phyloP scores from a whole-genome alignment of 2,329 filamentous ascomycete species.

The Nemania serpens region DNA sequence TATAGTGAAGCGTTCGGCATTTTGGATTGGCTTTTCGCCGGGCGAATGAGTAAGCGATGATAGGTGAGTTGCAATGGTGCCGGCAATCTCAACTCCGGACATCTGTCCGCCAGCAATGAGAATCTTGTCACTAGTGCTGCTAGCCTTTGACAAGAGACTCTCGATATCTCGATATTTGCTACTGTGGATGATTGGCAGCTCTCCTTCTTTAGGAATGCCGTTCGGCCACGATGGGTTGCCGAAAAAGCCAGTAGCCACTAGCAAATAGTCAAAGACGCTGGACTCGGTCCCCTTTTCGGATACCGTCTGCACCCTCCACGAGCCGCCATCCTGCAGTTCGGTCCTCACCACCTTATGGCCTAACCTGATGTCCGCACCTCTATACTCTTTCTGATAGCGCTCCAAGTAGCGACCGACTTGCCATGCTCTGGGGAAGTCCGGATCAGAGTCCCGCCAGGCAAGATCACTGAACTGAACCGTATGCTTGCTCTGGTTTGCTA shows the following conservation, averaged over 20 bases:
- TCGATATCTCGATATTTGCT: constrained; percentile 65
- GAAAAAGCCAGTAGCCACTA: constrained; percentile 80
- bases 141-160: constrained; percentile 49
- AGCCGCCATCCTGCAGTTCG: constrained; percentile 41
- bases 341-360: constrained; percentile 53
- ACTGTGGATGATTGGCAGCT: constrained; percentile 67
- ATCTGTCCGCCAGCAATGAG: constrained; percentile 80
- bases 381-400: constrained; percentile 64
- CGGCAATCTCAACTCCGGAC: constrained; percentile 79
- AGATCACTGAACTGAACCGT: constrained; percentile 75
- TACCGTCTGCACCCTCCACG: constrained; percentile 49
- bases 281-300: constrained; percentile 47
- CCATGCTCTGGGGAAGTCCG: constrained; percentile 76
- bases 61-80: constrained; percentile 71
- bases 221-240: constrained; percentile 61
- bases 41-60: constrained; percentile 66
- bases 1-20: constrained; percentile 59
- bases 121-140: constrained; percentile 59
- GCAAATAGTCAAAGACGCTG: constrained; percentile 69
- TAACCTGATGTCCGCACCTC: constrained; percentile 52
- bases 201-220: constrained; percentile 42
- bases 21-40: constrained; percentile 44
- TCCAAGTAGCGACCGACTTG: constrained; percentile 75
- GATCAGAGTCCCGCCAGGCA: constrained; percentile 65
- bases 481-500: constrained; percentile 76